These are phyloP conservation scores for Coriaria nepalensis DNA, from an alignment of 306 rosid genomes.

Conservation along the genomic window DNA sequence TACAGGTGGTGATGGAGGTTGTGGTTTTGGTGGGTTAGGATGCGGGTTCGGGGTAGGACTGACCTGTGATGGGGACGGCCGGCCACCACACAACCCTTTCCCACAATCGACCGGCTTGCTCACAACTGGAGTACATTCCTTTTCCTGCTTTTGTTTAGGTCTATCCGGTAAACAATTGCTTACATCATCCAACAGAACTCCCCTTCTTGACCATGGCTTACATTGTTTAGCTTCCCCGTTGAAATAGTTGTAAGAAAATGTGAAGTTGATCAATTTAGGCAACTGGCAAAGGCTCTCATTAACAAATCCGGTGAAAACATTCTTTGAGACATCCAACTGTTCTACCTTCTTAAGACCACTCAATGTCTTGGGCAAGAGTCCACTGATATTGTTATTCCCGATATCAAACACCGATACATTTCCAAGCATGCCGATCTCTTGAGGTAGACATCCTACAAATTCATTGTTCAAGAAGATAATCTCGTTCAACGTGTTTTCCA, in stretches of 20 bases:
- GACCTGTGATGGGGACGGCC: background rate
- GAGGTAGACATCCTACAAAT: constrained; percentile 48
- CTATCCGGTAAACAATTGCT: background rate
- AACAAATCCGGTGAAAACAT: constrained; percentile 32
- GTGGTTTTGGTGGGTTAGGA: background rate
- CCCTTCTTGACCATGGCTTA: background rate
- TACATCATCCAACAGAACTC: background rate
- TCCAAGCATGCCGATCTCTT: constrained; percentile 31
- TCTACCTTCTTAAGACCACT: constrained; percentile 19
- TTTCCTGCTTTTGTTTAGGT: background rate
- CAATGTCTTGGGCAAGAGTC: constrained; percentile 29
- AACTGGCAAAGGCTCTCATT: background rate
- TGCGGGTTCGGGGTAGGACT: background rate
- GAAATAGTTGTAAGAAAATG: constrained; percentile 1
- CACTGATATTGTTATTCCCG: constrained; percentile 28
- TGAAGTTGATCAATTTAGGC: constrained; percentile 2
- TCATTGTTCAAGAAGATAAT: constrained; percentile 32
- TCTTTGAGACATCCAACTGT: constrained; percentile 21
- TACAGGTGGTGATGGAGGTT: no score
- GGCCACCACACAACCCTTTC: constrained; percentile 25
- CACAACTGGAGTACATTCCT: constrained; percentile 24
- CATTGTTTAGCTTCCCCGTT: constrained; percentile 10
- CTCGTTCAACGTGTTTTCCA: constrained; percentile 44
- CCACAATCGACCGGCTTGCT: constrained; percentile 43
- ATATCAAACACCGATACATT: constrained; percentile 29